phyloP scores from a whole-genome alignment of 495 filamentous ascomycete species.

The Talaromyces nanjingensis region DNA sequence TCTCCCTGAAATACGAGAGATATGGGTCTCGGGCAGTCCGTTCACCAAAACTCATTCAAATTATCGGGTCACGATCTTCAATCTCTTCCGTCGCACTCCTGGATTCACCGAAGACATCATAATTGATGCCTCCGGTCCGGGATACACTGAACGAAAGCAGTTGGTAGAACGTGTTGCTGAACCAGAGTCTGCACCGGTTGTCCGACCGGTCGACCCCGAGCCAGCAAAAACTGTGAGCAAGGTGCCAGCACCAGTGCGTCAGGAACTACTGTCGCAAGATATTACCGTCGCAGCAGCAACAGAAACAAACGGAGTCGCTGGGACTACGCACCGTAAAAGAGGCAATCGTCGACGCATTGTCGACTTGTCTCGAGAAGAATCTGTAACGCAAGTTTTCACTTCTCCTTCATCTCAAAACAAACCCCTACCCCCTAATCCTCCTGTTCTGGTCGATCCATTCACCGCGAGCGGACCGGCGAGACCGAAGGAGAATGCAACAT shows the following conservation, averaged over 20 bases:
- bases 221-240: conserved; percentile 59
- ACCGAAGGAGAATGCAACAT: neutral
- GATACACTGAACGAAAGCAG: conserved; percentile 73
- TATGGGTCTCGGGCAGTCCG: conserved; percentile 85
- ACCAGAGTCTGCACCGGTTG: conserved; percentile 64
- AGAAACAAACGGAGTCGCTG: conserved; percentile 44
- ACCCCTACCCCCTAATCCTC: conserved; percentile 5
- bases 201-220: conserved; percentile 56
- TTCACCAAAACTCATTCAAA: conserved; percentile 80
- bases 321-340: conserved; percentile 41
- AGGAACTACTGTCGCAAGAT: conserved; percentile 34
- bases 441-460: conserved; percentile 2
- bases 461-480: neutral
- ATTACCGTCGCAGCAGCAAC: conserved; percentile 22
- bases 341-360: conserved; percentile 68
- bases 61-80: conserved; percentile 89
- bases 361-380: conserved; percentile 64
- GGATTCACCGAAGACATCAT: conserved; percentile 86
- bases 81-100: conserved; percentile 87
- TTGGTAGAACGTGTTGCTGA: conserved; percentile 77
- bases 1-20: conserved; percentile 83
- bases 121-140: conserved; percentile 76
- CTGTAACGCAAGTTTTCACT: conserved; percentile 20
- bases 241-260: conserved; percentile 13
- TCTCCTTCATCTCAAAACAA: conserved; percentile 6